Evolutionary conservation across 495 filamentous ascomycete species (phyloP), one percentile per base, ranked within the genome.

Genomic region (Pyrenopolyporus hunteri): DNA sequence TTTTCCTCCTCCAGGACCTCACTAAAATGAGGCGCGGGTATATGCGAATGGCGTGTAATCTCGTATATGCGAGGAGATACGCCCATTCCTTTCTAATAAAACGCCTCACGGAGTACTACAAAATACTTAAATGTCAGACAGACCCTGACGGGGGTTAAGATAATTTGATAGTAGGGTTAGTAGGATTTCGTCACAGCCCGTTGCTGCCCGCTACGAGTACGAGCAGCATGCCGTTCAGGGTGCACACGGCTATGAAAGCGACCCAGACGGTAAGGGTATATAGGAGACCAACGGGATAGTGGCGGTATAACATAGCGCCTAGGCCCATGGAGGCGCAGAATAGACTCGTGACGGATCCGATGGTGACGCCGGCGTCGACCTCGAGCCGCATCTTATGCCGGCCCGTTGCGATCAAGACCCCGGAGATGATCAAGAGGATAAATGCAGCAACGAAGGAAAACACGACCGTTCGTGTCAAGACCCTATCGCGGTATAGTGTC

Each of bases 351-450:
- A 82, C 72, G n/a, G 85, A 82, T 7, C 83, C 85, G 14, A 84
- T 68, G 6, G 85, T 76, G 23, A 85, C 83, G 16, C 84, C 87
- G 1, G 77, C 78, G 54, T 88, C 85, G 3, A 88, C 86, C 59
- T 85, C 80, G 36, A 81, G 67, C 1, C 74, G 71, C 49, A 81
- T 72, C 66, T 78, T 81, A 50, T 80, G 79, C 3, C 77, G 73
- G 3, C 84, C 83, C 4, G 85, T 83, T 2, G 70, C 62, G 44
- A 84, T 78, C 3, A 89, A 74, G 5, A 84, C 63, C 6, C 71
- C 73, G 1, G 84, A 80, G 19, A 88, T 70, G 48, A 74, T 54
- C 20, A 87, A 74, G 7, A 89, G 74, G n/a, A 83, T 46, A 23
- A 79, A 77, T 0, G 84, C 71, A 0, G 73, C 73, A 5, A 59